phyloP scores from a whole-genome alignment of 129 eudicot species.

The Ambrosia trifida region DNA sequence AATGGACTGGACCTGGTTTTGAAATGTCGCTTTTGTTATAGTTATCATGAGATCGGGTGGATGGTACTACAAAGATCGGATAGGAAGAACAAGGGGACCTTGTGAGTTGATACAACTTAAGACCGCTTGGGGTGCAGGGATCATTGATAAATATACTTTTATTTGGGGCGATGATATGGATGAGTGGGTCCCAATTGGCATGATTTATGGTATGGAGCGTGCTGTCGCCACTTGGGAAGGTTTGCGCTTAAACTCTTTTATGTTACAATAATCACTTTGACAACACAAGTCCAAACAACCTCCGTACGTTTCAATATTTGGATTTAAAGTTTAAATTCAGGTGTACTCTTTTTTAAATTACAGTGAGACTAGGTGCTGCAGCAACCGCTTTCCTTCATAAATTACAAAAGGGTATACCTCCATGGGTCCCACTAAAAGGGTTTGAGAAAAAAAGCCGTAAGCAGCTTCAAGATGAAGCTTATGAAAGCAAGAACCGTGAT shows the following conservation, averaged over 20 bases:
- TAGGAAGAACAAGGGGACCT: constrained; percentile 94
- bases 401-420: constrained; percentile 81
- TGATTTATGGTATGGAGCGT: constrained; percentile 82
- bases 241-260: constrained; percentile 28
- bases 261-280: not conserved
- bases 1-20: constrained; percentile 1
- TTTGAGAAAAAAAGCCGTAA: constrained; percentile 67
- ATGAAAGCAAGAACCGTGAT: constrained; percentile 85
- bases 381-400: constrained; percentile 84
- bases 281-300: not conserved
- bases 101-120: constrained; percentile 86
- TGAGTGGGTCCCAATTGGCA: constrained; percentile 96
- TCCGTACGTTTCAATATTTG: not conserved
- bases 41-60: constrained; percentile 92
- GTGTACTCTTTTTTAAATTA: constrained; percentile 4
- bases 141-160: constrained; percentile 83
- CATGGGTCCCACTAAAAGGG: constrained; percentile 92
- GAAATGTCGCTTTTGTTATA: constrained; percentile 30
- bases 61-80: constrained; percentile 84
- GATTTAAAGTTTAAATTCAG: not conserved
- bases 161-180: constrained; percentile 97
- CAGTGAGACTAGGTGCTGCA: constrained; percentile 88
- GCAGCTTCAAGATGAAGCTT: constrained; percentile 87
- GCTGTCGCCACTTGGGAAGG: constrained; percentile 98
- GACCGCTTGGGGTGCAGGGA: constrained; percentile 97